Conservation (phyloP, 2,329 filamentous ascomycete genomes). For the Akanthomyces muscarius region DNA sequence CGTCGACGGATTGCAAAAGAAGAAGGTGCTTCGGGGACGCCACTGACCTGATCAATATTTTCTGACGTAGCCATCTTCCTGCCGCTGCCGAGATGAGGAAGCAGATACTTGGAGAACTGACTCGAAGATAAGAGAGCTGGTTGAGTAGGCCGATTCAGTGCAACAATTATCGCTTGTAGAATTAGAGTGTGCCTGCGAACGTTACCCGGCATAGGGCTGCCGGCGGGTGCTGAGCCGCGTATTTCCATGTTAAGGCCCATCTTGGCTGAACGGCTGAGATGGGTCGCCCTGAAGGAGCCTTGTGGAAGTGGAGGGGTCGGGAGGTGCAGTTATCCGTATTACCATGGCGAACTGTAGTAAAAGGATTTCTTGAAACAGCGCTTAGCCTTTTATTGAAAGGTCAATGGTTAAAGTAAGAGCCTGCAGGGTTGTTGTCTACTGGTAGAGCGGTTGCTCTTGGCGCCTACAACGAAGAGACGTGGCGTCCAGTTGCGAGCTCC, state of each 20-base stretch:
- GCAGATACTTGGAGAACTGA: too few species aligned
- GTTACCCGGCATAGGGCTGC: not conserved
- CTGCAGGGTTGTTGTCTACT: too few species aligned
- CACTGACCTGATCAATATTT: not conserved
- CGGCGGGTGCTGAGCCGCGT: not conserved
- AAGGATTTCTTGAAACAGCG: not conserved
- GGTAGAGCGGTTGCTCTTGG: too few species aligned
- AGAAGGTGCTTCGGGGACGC: not conserved
- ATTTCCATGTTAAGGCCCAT: not conserved
- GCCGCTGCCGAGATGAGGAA: too few species aligned
- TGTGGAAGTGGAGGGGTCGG: not conserved
- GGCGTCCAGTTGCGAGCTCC: not conserved
- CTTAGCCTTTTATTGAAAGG: too few species aligned
- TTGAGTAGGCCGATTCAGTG: too few species aligned
- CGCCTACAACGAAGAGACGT: too few species aligned
- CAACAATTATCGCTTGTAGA: not conserved
- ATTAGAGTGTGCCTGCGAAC: not conserved
- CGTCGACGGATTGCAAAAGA: not conserved
- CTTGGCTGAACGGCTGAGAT: not conserved
- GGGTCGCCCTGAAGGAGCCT: not conserved
- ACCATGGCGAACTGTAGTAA: not conserved
- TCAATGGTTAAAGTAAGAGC: too few species aligned
- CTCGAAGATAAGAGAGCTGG: too few species aligned
- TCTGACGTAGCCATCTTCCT: not conserved
- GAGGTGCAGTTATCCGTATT: not conserved